Conservation (phyloP, 2,329 filamentous ascomycete species). For the Didymella pinodella region DNA sequence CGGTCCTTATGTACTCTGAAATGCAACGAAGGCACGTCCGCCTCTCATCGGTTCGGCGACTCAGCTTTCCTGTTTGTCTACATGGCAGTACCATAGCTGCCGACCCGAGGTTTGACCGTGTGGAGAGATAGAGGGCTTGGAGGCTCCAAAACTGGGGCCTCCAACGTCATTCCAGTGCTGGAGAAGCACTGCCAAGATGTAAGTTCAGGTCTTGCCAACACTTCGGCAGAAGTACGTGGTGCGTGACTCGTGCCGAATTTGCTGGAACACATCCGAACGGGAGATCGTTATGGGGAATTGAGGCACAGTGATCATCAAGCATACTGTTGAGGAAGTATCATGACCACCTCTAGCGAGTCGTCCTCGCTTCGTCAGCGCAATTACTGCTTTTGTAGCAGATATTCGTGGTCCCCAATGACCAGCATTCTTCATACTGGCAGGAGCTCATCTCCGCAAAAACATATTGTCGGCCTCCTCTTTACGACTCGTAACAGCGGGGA, state of each 20-base stretch:
- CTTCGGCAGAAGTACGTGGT: constrained; percentile 10
- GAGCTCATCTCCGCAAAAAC: constrained; percentile 8
- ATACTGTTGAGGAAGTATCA: background rate
- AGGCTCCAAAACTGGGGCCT: constrained; percentile 21
- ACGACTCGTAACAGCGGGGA: constrained; percentile 16
- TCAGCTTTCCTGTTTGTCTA: constrained; percentile 5
- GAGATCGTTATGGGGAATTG: background rate
- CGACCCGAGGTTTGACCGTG: constrained; percentile 37
- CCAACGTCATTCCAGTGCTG: constrained; percentile 26
- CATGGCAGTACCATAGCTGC: constrained; percentile 7
- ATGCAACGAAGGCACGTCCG: constrained; percentile 8
- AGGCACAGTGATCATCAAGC: constrained; percentile 4
- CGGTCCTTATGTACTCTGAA: constrained; percentile 32
- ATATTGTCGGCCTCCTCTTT: constrained; percentile 2
- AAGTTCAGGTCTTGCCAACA: constrained; percentile 27
- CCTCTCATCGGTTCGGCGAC: constrained; percentile 15
- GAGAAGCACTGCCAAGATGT: constrained; percentile 33
- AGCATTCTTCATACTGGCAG: background rate
- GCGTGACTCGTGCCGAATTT: constrained; percentile 14
- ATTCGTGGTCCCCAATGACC: background rate
- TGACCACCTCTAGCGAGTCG: background rate
- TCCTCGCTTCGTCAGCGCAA: background rate
- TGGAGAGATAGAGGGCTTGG: constrained; percentile 21
- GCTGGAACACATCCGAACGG: constrained; percentile 1
- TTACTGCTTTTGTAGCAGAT: background rate